Evolutionary conservation across 2,329 filamentous ascomycete species (phyloP).

Genomic region (Scopulariopsis brevicaulis): DNA sequence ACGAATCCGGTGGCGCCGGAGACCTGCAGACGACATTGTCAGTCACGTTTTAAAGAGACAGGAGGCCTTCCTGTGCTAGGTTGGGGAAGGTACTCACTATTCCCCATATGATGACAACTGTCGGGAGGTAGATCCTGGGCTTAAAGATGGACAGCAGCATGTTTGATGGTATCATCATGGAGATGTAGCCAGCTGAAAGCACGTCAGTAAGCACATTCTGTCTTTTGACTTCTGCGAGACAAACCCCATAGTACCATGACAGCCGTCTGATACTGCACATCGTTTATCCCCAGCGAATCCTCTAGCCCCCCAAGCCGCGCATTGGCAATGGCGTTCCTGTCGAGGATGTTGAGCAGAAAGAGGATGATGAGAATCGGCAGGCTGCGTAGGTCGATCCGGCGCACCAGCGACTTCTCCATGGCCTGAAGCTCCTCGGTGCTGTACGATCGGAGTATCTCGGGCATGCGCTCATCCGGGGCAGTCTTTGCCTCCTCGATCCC

Average conservation of each 20-base stretch:
- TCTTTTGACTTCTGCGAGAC: neutral
- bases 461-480: neutral
- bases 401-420: too few species aligned
- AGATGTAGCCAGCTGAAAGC: neutral
- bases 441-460: neutral
- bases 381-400: neutral
- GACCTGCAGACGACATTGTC: constrained; percentile 7
- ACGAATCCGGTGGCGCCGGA: constrained; percentile 21
- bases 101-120: neutral
- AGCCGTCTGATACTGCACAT: too few species aligned
- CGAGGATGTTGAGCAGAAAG: too few species aligned
- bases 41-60: neutral
- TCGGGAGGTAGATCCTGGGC: neutral
- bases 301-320: too few species aligned
- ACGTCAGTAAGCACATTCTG: neutral
- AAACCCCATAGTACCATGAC: neutral
- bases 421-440: too few species aligned
- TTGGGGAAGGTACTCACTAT: neutral
- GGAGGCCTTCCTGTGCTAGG: neutral
- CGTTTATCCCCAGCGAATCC: too few species aligned
- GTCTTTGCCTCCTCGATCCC: neutral
- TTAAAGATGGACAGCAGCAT: neutral
- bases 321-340: too few species aligned
- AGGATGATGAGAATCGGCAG: too few species aligned
- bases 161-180: neutral